Evolutionary conservation across 805 yeast species (phyloP), one percentile per base, ranked within the genome.

Genomic region (Yarrowia sp.): DNA sequence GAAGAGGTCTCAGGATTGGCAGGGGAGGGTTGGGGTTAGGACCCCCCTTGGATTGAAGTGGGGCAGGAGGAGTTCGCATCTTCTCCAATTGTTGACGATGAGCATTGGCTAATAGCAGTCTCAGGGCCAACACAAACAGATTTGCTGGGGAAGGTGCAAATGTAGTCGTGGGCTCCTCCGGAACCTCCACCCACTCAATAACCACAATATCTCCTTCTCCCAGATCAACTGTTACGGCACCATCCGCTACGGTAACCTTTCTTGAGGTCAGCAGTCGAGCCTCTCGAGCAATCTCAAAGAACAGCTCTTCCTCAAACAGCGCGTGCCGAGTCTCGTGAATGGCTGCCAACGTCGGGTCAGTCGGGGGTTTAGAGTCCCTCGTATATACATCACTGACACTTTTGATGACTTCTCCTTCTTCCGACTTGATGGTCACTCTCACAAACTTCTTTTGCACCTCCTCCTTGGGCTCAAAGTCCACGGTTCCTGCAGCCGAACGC

Each of bases 301-400:
- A 90, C 64, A 93, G 79, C 74, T 93, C 98, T 71, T 90, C 95
- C 72, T 93, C 98, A 76, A 93, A 93, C 8, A 92, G 79, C 66
- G 84, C 83, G 67, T 82, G 86, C 52, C 97, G 81, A 2, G 51
- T 43, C 14, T 41, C 63, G n/a, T 43, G 63, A 22, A 58, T 58
- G 21, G 63, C 51, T 5, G 38, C 63, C 26, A 54, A 8, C 22
- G 61, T 54, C n/a, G 61, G 61, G n/a, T 54, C 61, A 2, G 33
- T 54, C 9, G 61, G 61, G 0, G 96, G 92, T 59, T 77, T 83
- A 38, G 82, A 80, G 28, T 93, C 84, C 70, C 84, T 86, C 24
- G 81, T 82, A 56, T 81, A 80, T 21, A 86, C 81, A 6, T 64
- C 38, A 24, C 28, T 43, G 21, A 24, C 65, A 14, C 54, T 62